These are phyloP conservation scores for Aspergillus funiculosus DNA, from an alignment of 495 filamentous ascomycete genomes.

Conservation along the genomic window DNA sequence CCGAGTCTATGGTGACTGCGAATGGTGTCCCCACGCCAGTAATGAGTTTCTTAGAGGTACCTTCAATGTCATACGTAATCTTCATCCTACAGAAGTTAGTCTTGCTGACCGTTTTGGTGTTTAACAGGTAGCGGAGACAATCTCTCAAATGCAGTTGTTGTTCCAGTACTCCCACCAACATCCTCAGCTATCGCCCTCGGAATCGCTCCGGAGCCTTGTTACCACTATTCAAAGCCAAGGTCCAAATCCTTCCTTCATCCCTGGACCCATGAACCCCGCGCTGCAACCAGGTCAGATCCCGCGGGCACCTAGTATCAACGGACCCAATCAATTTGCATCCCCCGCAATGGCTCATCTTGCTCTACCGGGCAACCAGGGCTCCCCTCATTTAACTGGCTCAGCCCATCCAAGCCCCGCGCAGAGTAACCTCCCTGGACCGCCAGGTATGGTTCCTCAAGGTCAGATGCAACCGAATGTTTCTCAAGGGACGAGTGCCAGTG, in stretches of 20 bases:
- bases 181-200: slow-evolving; percentile 51
- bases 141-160: slow-evolving; percentile 66
- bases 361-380: slow-evolving; percentile 41
- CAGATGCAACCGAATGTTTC: slow-evolving; percentile 54
- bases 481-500: slow-evolving; percentile 74
- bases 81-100: neutral
- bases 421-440: slow-evolving; percentile 37
- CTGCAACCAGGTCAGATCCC: slow-evolving; percentile 36
- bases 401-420: slow-evolving; percentile 45
- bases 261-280: slow-evolving; percentile 32
- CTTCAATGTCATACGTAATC: slow-evolving; percentile 2
- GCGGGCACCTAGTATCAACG: slow-evolving; percentile 24
- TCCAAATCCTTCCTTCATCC: slow-evolving; percentile 29
- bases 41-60: slow-evolving; percentile 65
- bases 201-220: slow-evolving; percentile 58
- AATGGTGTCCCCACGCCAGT: slow-evolving; percentile 54
- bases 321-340: slow-evolving; percentile 47
- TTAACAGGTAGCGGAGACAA: slow-evolving; percentile 62
- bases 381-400: slow-evolving; percentile 41
- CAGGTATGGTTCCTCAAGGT: slow-evolving; percentile 67
- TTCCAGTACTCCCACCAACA: slow-evolving; percentile 57
- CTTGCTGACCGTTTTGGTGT: neutral
- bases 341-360: slow-evolving; percentile 47
- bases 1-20: slow-evolving; percentile 57
- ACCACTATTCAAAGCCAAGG: slow-evolving; percentile 32